A percentile compares a stretch with the other conserved stretches of the same genome.
These are phyloP conservation scores for Cicer chorassanicum DNA, from an alignment of 306 rosid species.

Conservation along the genomic window DNA sequence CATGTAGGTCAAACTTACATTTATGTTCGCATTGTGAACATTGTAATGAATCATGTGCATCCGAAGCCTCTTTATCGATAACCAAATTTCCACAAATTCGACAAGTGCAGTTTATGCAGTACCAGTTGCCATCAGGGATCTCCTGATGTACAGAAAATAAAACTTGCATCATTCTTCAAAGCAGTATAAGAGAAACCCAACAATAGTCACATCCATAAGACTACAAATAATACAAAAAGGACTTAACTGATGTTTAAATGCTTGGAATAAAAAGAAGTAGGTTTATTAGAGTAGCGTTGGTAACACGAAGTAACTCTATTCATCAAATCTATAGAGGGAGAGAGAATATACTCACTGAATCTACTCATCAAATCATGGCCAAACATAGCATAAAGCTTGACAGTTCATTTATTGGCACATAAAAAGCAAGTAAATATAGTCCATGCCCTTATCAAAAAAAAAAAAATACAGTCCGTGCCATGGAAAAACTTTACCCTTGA, in stretches of 20 bases:
- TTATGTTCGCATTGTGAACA: constrained; percentile 93
- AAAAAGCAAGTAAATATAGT: constrained; percentile 28
- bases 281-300: constrained; percentile 27
- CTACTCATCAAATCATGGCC: constrained; percentile 26
- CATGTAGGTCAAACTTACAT: constrained; percentile 58
- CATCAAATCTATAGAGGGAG: background rate
- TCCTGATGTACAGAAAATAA: constrained; percentile 64
- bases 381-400: constrained; percentile 19
- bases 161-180: constrained; percentile 36
- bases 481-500: constrained; percentile 15
- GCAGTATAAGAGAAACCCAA: constrained; percentile 41
- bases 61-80: constrained; percentile 63
- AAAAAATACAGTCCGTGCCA: background rate
- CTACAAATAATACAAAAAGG: constrained; percentile 18
- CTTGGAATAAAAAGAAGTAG: constrained; percentile 33
- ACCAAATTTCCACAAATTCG: constrained; percentile 81
- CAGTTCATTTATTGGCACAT: constrained; percentile 16
- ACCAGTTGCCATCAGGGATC: constrained; percentile 96
- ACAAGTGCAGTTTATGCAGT: constrained; percentile 89
- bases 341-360: background rate
- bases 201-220: constrained; percentile 35
- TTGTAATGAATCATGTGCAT: constrained; percentile 62
- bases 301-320: constrained; percentile 36
- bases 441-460: background rate
- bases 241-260: constrained; percentile 21